A percentile compares a stretch with the other conserved stretches of the same genome.
Evolutionary conservation across 176 grass and related monocot species (phyloP).

Genomic region (Aegilops umbellulata): DNA sequence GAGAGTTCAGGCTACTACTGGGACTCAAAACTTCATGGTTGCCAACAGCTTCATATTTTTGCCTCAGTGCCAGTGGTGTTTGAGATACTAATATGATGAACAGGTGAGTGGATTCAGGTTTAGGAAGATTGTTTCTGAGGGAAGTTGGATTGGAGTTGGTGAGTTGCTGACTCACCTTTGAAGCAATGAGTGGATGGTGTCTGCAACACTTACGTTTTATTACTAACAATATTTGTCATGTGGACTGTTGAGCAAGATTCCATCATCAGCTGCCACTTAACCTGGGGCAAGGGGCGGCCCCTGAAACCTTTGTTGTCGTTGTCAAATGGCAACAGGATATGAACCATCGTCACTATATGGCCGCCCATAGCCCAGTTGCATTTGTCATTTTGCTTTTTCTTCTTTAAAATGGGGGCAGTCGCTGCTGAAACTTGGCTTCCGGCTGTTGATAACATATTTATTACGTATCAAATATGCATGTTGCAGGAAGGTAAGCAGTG

Average conservation of each 20-base stretch:
- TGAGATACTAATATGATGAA: constrained; percentile 28
- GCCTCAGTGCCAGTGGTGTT: neutral
- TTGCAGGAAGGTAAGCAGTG: neutral
- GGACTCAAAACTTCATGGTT: neutral
- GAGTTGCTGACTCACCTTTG: constrained; percentile 42
- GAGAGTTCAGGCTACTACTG: constrained; percentile 1
- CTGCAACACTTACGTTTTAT: neutral
- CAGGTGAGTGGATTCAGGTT: constrained; percentile 1
- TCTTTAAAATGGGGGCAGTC: neutral
- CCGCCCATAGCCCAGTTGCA: constrained; percentile 19
- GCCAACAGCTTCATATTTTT: neutral
- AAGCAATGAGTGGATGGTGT: constrained; percentile 29
- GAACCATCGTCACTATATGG: constrained; percentile 17
- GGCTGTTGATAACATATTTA: constrained; percentile 11
- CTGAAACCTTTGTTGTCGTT: neutral
- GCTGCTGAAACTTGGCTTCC: neutral
- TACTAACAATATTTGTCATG: neutral
- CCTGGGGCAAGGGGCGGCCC: constrained; percentile 43
- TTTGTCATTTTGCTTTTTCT: neutral
- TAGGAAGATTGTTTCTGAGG: constrained; percentile 5
- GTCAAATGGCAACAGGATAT: constrained; percentile 3
- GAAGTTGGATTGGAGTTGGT: constrained; percentile 26
- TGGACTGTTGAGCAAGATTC: constrained; percentile 11
- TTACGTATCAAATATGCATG: neutral
- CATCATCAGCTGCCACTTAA: constrained; percentile 15